Conservation (phyloP, 2,329 filamentous ascomycete species). For the Aureobasidium sp. region DNA sequence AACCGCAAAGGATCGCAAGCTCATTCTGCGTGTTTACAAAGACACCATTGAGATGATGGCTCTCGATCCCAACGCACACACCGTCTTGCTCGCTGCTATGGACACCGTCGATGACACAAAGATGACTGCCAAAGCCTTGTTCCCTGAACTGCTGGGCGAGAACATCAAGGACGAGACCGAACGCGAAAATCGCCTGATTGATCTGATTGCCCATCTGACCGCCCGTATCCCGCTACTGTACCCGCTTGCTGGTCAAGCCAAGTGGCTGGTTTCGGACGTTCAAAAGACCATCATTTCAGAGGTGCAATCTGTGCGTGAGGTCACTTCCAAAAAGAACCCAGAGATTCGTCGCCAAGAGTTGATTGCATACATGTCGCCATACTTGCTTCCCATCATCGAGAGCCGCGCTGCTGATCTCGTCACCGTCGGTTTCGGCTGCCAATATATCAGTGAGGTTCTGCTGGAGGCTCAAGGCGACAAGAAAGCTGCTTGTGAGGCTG, state of each 20-base stretch:
- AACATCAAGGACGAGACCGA: slow-evolving; percentile 42
- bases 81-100: slow-evolving; percentile 75
- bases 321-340: slow-evolving; percentile 88
- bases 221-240: slow-evolving; percentile 67
- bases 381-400: slow-evolving; percentile 66
- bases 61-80: slow-evolving; percentile 68
- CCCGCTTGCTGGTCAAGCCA: slow-evolving; percentile 60
- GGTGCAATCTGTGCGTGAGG: slow-evolving; percentile 68
- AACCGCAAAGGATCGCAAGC: slow-evolving; percentile 85
- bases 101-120: slow-evolving; percentile 95
- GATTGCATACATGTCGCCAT: slow-evolving; percentile 63
- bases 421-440: slow-evolving; percentile 73
- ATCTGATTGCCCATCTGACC: slow-evolving; percentile 61
- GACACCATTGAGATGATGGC: slow-evolving; percentile 83
- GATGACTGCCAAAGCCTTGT: slow-evolving; percentile 74
- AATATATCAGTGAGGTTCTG: slow-evolving; percentile 76
- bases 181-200: slow-evolving; percentile 49
- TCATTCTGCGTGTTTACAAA: slow-evolving; percentile 81
- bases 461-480: slow-evolving; percentile 72
- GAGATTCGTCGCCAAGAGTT: slow-evolving; percentile 70
- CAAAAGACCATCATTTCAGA: slow-evolving; percentile 63
- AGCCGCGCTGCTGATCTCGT: slow-evolving; percentile 62
- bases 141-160: slow-evolving; percentile 73
- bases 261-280: slow-evolving; percentile 59
- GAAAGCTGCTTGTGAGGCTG: slow-evolving; percentile 61